Evolutionary conservation across 495 filamentous ascomycete species (phyloP).

Genomic region (Staphylotrichum longicolle): DNA sequence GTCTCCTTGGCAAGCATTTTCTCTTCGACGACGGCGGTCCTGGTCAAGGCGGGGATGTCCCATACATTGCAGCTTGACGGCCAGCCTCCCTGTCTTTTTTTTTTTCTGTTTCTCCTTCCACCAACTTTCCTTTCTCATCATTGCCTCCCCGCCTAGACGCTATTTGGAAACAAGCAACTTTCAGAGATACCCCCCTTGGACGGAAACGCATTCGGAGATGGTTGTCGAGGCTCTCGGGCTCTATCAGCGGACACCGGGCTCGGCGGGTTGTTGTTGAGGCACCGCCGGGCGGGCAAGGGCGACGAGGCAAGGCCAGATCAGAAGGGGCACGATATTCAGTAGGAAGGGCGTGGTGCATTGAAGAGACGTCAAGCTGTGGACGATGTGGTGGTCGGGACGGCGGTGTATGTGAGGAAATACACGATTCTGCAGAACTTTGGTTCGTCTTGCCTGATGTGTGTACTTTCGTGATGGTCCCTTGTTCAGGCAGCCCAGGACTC

Average conservation of each 20-base stretch:
- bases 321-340: constrained; percentile 10
- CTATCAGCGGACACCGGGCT: constrained; percentile 6
- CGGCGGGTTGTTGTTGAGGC: constrained; percentile 7
- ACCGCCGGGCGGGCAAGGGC: constrained; percentile 7
- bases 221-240: constrained; percentile 18
- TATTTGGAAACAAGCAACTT: constrained; percentile 21
- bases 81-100: neutral
- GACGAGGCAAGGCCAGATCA: constrained; percentile 11
- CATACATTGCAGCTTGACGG: too few species aligned
- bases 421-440: neutral
- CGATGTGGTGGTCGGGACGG: constrained; percentile 11
- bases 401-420: constrained; percentile 5
- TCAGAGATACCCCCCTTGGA: constrained; percentile 16
- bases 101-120: constrained; percentile 1
- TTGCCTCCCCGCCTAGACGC: constrained; percentile 20
- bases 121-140: constrained; percentile 1
- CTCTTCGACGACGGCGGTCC: neutral
- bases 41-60: neutral
- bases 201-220: constrained; percentile 17
- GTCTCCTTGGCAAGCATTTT: constrained; percentile 14
- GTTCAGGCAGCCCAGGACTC: too few species aligned
- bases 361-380: constrained; percentile 1
- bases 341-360: constrained; percentile 13
- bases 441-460: neutral
- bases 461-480: too few species aligned